Evolutionary conservation across 1,284 basidiomycete genomes (phyloP).

Genomic region (Cystobasidium pallidum): DNA sequence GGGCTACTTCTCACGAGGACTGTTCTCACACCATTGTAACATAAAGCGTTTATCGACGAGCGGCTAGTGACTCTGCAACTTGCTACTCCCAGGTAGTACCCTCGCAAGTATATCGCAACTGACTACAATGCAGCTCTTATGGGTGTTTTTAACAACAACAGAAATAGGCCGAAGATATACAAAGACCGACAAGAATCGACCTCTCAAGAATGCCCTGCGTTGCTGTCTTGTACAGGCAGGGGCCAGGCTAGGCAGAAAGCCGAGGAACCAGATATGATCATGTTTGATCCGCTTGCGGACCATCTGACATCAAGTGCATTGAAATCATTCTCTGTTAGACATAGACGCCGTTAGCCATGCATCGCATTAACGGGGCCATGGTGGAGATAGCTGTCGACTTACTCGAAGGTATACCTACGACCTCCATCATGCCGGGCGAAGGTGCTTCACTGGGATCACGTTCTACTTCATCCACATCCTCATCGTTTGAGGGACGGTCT

Average conservation of each 20-base stretch:
- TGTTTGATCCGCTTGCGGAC: conserved; percentile 17
- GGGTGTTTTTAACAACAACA: neutral
- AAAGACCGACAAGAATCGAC: too few relatives aligned
- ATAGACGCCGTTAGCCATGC: neutral
- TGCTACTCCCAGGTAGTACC: too few relatives aligned
- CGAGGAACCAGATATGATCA: conserved; percentile 20
- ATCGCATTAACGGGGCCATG: neutral
- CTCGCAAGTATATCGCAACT: too few relatives aligned
- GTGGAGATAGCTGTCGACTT: neutral
- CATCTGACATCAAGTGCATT: conserved; percentile 18
- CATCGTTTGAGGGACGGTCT: neutral
- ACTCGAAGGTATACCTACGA: conserved; percentile 25
- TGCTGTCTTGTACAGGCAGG: conserved; percentile 22
- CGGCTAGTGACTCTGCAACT: neutral
- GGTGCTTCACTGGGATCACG: neutral
- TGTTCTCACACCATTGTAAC: conserved; percentile 9
- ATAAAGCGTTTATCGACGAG: too few relatives aligned
- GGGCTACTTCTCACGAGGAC: neutral
- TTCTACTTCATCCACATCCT: conserved; percentile 23
- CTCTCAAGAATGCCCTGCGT: neutral
- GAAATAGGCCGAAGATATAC: neutral
- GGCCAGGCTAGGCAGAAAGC: conserved; percentile 41
- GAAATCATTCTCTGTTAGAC: conserved; percentile 22
- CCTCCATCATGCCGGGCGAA: conserved; percentile 23
- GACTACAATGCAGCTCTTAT: too few relatives aligned